Evolutionary conservation across 768 basidiomycete species (phyloP).

Genomic region (Macrolepiota dolichaula): DNA sequence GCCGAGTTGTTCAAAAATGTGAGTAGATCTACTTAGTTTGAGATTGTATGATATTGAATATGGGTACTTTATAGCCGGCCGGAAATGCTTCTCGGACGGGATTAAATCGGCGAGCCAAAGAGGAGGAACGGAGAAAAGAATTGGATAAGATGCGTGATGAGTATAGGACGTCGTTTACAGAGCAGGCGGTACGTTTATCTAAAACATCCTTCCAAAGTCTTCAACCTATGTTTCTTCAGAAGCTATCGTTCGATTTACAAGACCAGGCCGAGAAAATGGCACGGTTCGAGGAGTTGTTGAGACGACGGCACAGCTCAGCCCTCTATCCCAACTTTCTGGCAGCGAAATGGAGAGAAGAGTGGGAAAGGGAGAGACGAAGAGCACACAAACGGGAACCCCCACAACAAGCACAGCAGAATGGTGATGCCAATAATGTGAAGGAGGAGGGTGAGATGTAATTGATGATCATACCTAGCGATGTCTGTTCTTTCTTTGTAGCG

Average conservation of each 20-base stretch:
- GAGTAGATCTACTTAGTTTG: conserved; percentile 15
- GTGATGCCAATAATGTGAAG: conserved; percentile 28
- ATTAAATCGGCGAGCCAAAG: conserved; percentile 35
- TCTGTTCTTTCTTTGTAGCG: background rate
- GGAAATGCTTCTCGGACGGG: conserved; percentile 43
- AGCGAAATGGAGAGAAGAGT: conserved; percentile 53
- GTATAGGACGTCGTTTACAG: conserved; percentile 50
- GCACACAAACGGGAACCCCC: conserved; percentile 28
- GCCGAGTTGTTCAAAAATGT: conserved; percentile 60
- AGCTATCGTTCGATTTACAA: conserved; percentile 52
- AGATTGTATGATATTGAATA: background rate
- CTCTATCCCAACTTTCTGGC: conserved; percentile 61
- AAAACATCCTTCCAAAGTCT: too few species aligned
- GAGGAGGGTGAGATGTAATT: conserved; percentile 37
- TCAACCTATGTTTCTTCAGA: conserved; percentile 26
- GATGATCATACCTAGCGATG: background rate
- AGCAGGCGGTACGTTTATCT: conserved; percentile 48
- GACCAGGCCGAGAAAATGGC: conserved; percentile 58
- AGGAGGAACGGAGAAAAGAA: conserved; percentile 70
- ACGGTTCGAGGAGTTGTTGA: conserved; percentile 57
- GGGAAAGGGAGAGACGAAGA: conserved; percentile 37
- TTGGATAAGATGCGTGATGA: conserved; percentile 70
- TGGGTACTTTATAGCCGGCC: conserved; percentile 27
- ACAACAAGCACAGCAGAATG: conserved; percentile 17
- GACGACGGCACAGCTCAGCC: conserved; percentile 46